Base-by-base conservation (phyloP, 2,329 filamentous ascomycete species). In the Claviceps purpurea region DNA sequence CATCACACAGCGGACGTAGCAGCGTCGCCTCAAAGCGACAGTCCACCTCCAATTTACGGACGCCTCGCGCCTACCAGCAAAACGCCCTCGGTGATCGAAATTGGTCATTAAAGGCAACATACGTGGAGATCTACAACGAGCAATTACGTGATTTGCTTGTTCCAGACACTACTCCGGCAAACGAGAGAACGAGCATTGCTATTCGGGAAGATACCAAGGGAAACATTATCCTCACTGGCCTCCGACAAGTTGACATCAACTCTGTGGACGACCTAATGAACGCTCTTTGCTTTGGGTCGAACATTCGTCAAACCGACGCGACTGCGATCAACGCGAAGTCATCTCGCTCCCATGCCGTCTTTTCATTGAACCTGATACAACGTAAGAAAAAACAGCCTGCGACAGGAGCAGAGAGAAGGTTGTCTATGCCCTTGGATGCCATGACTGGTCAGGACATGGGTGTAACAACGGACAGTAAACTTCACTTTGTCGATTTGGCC, bases 101-200 rank as follows among this genome's bases (percentile, higher is more conserved):
- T 56, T 98, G 93, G 93, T 85, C 88, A 50, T 73, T 98, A 61
- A 95, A 87, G 66, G 93, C 91, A 11, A 96, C 90, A 1, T 96
- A 96, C 64, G 87, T 96, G 56, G 80, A 97, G 74, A 98, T 98
- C 58, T 98, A 98, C 73, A 97, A 98, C 64, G 93, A 98, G 69
- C 87, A 94, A 63, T 75, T 97, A 34, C 84, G 93, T 60, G 93
- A 98, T 73, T 76, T 98, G 16, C 76, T 98, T 39, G 71, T 95
- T 4, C 81, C 89, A 1, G 91, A 96, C 46, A 69, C 81, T 46
- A 78, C 84, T 0, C 81, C 85, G 1, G 60, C 70, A 5, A 70
- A 76, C 56, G 91, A 97, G 62, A 82, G 93, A 55, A 77, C 77
- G 50, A 76, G 77, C 34, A 90, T 98, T n/a, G 85, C 82, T 2